Conservation (phyloP, 2,329 filamentous ascomycete species). For the Emmonsia crescens region DNA sequence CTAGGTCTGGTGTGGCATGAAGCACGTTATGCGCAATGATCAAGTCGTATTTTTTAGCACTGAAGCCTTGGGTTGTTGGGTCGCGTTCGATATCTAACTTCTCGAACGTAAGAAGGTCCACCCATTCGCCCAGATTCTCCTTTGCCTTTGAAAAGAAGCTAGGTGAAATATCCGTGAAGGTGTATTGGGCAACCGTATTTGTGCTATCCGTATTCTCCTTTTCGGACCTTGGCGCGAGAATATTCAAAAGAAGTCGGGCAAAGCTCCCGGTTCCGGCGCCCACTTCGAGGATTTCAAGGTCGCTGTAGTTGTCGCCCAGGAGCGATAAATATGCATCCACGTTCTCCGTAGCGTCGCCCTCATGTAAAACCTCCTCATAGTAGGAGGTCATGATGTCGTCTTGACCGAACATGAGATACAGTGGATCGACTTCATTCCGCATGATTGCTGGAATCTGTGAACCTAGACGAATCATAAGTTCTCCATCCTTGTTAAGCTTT, state of each 20-base stretch:
- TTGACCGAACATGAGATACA: slow-evolving; percentile 26
- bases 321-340: slow-evolving; percentile 1
- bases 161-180: slow-evolving; percentile 35
- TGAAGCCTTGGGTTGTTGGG: slow-evolving; percentile 27
- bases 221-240: slow-evolving; percentile 8
- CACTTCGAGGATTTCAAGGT: slow-evolving; percentile 14
- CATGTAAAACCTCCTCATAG: slow-evolving; percentile 20
- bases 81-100: slow-evolving; percentile 26
- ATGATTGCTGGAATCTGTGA: slow-evolving; percentile 21
- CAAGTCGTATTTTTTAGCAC: slow-evolving; percentile 24
- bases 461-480: slow-evolving; percentile 22
- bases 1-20: slow-evolving; percentile 25
- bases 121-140: slow-evolving; percentile 17
- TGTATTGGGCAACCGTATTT: slow-evolving; percentile 1
- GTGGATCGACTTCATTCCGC: slow-evolving; percentile 20
- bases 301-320: slow-evolving; percentile 2
- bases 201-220: background rate
- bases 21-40: slow-evolving; percentile 31
- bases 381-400: slow-evolving; percentile 22
- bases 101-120: slow-evolving; percentile 15
- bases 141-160: slow-evolving; percentile 32
- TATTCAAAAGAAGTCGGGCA: slow-evolving; percentile 15
- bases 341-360: slow-evolving; percentile 13
- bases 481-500: slow-evolving; percentile 20
- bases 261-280: slow-evolving; percentile 23